Conservation (phyloP, 495 filamentous ascomycete species). For the Parachaetomium inaequale region DNA sequence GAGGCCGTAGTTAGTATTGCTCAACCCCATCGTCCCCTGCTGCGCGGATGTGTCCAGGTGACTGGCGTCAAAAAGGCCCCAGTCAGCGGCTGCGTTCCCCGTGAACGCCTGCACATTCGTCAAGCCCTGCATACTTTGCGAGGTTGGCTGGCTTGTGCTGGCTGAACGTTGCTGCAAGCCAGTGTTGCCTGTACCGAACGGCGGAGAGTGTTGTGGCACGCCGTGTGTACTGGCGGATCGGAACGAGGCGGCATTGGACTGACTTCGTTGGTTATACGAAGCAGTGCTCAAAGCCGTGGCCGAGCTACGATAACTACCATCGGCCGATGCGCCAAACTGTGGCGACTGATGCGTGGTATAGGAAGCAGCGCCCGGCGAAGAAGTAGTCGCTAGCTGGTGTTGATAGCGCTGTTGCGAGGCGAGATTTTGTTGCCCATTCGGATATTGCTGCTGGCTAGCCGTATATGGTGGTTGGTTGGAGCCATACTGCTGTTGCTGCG, state of each 20-base stretch:
- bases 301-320: constrained; percentile 39
- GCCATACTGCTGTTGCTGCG: constrained; percentile 23
- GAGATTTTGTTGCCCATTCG: constrained; percentile 27
- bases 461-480: constrained; percentile 26
- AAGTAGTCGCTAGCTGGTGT: constrained; percentile 39
- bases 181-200: constrained; percentile 27
- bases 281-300: constrained; percentile 25
- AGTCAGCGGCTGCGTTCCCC: constrained; percentile 28
- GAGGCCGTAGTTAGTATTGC: constrained; percentile 24
- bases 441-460: constrained; percentile 30
- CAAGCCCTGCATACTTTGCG: constrained; percentile 28
- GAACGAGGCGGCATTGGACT: constrained; percentile 36
- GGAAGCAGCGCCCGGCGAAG: constrained; percentile 34
- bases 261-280: constrained; percentile 38
- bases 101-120: constrained; percentile 25
- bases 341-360: constrained; percentile 43
- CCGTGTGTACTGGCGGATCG: constrained; percentile 32
- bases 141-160: constrained; percentile 23
- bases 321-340: constrained; percentile 42
- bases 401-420: constrained; percentile 41
- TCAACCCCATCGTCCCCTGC: constrained; percentile 25
- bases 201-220: constrained; percentile 37
- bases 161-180: constrained; percentile 25
- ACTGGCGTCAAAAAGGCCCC: constrained; percentile 38
- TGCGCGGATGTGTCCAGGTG: constrained; percentile 36